Evolutionary conservation across 257 asterid genomes (phyloP), one percentile per base, ranked within the genome.

Genomic region (Solanum verrucosum): DNA sequence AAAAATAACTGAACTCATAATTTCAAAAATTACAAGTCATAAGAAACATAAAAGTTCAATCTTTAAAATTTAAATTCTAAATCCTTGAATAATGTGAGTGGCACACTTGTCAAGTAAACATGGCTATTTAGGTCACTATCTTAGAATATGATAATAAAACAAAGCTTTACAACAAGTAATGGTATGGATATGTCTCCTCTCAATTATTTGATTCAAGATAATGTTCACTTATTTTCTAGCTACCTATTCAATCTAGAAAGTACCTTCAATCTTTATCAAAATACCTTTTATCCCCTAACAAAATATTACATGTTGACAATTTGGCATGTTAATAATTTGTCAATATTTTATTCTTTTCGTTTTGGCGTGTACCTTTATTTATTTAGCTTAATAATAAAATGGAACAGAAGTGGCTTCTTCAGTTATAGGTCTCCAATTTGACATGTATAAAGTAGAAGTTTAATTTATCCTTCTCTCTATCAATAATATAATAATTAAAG

Each of bases 51-150:
- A 20, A 59, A 20, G n/a, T 56, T 7, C 9, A 56, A 56, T 56
- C 2, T 56, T 2, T 56, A 18, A 56, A 56, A 56, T 20, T 56
- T 3, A 59, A 20, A 59, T 59, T 59, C 1, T 56, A 3, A 20
- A 59, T 59, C 1, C 0, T 1, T 31, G 4, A 25, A 11, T 68
- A 68, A 34, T 34, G 10, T 72, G 3, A 9, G 7, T 35, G 83
- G 9, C 92, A 87, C 70, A 86, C 87, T 77, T 91, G 93, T 92
- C 92, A 88, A 71, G 29, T 44, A 88, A 84, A 59, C 88, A 87
- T 89, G 87, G 60, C 84, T 20, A 44, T 75, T 89, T 49, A 49
- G 88, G 83, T 90, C 44, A 18, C 86, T 49, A 82, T 82, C 31
- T 29, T 90, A 78, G 87, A 25, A 25, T 87, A 88, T 63, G 44